Percentiles rank a stretch among this genome's conserved stretches.
phyloP scores from a whole-genome alignment of 176 grass and related monocot species.

The Oryza glumipatula region DNA sequence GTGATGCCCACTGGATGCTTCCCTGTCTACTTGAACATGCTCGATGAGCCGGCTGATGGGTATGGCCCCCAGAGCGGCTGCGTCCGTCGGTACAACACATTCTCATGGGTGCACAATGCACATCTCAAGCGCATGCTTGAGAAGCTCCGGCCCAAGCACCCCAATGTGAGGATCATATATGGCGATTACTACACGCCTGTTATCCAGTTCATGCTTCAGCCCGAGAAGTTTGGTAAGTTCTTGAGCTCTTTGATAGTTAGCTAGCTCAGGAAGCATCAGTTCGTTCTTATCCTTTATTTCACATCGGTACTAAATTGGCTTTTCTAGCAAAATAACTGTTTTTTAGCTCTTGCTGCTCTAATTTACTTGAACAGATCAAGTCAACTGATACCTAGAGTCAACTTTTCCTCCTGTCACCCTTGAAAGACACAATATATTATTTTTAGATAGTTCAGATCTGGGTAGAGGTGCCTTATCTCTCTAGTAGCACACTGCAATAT shows the following conservation, averaged over 20 bases:
- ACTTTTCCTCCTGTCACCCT: conserved; percentile 27
- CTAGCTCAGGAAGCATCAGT: conserved; percentile 26
- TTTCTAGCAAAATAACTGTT: conserved; percentile 10
- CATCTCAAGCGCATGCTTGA: conserved; percentile 59
- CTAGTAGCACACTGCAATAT: conserved; percentile 13
- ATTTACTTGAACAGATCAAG: conserved; percentile 8
- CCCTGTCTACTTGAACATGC: conserved; percentile 68
- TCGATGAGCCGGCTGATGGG: conserved; percentile 40
- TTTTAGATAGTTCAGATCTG: conserved; percentile 41
- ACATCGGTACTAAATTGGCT: background rate
- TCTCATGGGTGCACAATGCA: conserved; percentile 77
- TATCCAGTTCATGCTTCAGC: conserved; percentile 74
- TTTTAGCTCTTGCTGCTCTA: conserved; percentile 6
- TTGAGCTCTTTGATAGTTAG: conserved; percentile 11
- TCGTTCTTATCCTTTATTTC: conserved; percentile 16
- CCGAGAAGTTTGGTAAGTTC: conserved; percentile 76
- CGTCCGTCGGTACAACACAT: conserved; percentile 67
- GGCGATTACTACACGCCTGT: conserved; percentile 84
- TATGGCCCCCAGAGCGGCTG: conserved; percentile 66
- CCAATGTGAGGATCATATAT: conserved; percentile 72
- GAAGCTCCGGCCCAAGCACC: conserved; percentile 70
- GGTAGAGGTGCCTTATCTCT: conserved; percentile 15
- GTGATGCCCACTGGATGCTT: conserved; percentile 90
- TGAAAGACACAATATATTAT: conserved; percentile 44
- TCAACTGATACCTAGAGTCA: conserved; percentile 14